A percentile compares a stretch with the other conserved stretches of the same genome.
These are phyloP conservation scores for Kwoniella pini DNA, from an alignment of 768 basidiomycete genomes.

Conservation along the genomic window DNA sequence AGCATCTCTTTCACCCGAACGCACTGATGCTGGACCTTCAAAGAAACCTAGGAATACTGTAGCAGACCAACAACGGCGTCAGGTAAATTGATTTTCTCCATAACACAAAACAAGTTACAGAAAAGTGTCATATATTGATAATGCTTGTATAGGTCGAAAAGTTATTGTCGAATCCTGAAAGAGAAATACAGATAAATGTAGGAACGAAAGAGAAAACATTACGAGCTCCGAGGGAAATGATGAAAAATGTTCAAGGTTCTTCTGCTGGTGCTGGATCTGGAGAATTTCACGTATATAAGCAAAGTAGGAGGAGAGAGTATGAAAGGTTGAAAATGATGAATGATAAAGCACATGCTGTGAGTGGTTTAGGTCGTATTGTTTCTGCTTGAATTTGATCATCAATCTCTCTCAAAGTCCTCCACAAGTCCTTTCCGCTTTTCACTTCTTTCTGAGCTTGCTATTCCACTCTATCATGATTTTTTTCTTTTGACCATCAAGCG, in stretches of 20 bases:
- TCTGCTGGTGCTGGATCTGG: conserved; percentile 96
- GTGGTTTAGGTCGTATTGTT: too few relatives aligned
- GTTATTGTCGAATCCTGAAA: conserved; percentile 84
- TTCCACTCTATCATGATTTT: too few relatives aligned
- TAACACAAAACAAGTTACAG: not conserved
- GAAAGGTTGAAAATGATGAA: conserved; percentile 90
- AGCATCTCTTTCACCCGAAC: conserved; percentile 8
- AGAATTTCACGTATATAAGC: conserved; percentile 98
- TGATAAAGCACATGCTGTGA: conserved; percentile 73
- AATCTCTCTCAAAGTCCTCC: too few relatives aligned
- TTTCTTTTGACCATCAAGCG: too few relatives aligned
- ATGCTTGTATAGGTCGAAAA: conserved; percentile 67
- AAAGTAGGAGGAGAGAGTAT: conserved; percentile 87
- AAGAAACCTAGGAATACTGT: conserved; percentile 15
- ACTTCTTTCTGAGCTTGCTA: too few relatives aligned
- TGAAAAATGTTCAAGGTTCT: conserved; percentile 99
- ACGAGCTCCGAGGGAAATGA: conserved; percentile 62
- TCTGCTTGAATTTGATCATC: too few relatives aligned
- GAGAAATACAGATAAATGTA: conserved; percentile 75
- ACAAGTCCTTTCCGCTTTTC: too few relatives aligned
- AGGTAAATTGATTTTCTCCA: conserved; percentile 59
- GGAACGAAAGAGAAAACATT: conserved; percentile 79
- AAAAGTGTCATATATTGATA: not conserved
- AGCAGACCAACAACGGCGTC: conserved; percentile 44
- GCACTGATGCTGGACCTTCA: conserved; percentile 25